A percentile compares a stretch with the other conserved stretches of the same genome.
These are phyloP conservation scores for Marasmius tenuissimus DNA, from an alignment of 1,284 basidiomycete genomes.

Conservation along the genomic window DNA sequence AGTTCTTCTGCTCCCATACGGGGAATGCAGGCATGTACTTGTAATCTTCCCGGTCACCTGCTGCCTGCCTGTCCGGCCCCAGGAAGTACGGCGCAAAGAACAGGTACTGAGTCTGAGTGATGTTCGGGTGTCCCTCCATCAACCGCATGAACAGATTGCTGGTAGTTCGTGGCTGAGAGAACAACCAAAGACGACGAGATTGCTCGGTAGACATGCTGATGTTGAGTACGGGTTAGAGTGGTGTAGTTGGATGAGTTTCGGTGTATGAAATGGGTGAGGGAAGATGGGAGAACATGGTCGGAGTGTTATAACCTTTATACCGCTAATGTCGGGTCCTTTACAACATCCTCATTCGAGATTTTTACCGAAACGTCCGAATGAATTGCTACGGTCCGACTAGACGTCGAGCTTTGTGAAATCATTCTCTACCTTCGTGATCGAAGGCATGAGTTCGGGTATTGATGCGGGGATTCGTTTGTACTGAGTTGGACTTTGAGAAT, in stretches of 20 bases:
- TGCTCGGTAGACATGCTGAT: background rate
- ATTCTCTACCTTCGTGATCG: too few relatives aligned
- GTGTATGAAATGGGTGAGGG: background rate
- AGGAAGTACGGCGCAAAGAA: background rate
- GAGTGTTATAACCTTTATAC: too few relatives aligned
- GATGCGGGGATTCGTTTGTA: too few relatives aligned
- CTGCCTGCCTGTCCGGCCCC: background rate
- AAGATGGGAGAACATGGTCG: too few relatives aligned
- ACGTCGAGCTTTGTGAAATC: too few relatives aligned
- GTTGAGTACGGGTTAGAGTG: background rate
- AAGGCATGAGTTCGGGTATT: too few relatives aligned
- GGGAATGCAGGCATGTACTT: background rate
- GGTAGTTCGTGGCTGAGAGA: background rate
- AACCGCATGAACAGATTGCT: background rate
- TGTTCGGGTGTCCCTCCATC: background rate
- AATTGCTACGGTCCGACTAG: too few relatives aligned
- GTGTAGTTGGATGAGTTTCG: background rate
- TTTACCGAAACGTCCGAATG: too few relatives aligned
- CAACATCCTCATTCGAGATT: too few relatives aligned
- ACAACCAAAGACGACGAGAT: background rate
- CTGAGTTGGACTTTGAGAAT: too few relatives aligned
- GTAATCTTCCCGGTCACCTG: background rate
- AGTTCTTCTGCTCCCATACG: background rate
- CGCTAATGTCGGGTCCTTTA: too few relatives aligned
- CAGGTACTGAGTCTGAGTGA: background rate